These are phyloP conservation scores for Clonostachys chloroleuca DNA, from an alignment of 2,329 filamentous ascomycete species.

Conservation along the genomic window DNA sequence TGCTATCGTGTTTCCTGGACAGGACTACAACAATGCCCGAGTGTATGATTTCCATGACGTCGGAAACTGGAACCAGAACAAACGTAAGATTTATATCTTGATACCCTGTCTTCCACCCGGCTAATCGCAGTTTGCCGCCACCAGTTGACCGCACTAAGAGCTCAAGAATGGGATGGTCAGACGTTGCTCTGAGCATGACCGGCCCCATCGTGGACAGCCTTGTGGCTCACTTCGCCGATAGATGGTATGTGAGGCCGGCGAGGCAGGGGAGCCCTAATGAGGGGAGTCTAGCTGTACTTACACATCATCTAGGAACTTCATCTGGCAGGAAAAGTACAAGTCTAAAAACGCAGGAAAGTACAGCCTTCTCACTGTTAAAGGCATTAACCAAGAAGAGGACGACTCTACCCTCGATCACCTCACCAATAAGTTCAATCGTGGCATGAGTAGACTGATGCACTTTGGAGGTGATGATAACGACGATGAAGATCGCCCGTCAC, in stretches of 20 bases:
- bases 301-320: constrained; percentile 62
- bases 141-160: constrained; percentile 69
- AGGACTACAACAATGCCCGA: constrained; percentile 88
- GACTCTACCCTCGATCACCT: constrained; percentile 35
- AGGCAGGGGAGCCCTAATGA: neutral
- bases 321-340: constrained; percentile 77
- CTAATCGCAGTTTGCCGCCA: neutral
- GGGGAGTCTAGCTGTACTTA: neutral
- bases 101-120: neutral
- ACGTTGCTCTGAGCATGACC: constrained; percentile 72
- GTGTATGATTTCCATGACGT: constrained; percentile 80
- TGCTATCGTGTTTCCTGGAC: constrained; percentile 76
- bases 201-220: constrained; percentile 75
- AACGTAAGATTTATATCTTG: constrained; percentile 36
- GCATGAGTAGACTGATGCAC: constrained; percentile 30
- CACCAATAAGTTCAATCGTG: constrained; percentile 33
- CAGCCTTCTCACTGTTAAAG: constrained; percentile 10
- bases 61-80: constrained; percentile 77
- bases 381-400: constrained; percentile 6
- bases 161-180: constrained; percentile 91
- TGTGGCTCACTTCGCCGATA: constrained; percentile 72
- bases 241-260: constrained; percentile 52
- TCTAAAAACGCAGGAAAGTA: constrained; percentile 47
- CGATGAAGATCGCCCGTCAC: constrained; percentile 12
- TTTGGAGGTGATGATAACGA: constrained; percentile 18